Base-by-base conservation (phyloP, 805 yeast species). In the Isabelozyma gotoi region DNA sequence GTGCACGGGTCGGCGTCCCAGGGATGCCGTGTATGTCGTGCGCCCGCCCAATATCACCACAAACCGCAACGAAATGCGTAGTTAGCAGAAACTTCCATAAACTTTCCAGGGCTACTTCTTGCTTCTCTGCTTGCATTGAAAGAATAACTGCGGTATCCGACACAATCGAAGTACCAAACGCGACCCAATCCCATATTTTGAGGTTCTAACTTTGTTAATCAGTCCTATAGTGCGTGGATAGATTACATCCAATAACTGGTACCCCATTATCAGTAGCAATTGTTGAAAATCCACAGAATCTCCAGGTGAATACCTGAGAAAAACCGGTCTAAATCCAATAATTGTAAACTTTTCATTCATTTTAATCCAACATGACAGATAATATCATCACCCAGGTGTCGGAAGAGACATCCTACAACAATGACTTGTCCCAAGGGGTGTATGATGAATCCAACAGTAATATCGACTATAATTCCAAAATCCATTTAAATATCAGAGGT, bases 401-500 rank as follows among this genome's bases (percentile, higher is more conserved):
- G 7, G 79, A 77, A 38, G 72, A 63, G 16, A 16, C 51, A 5
- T 44, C 38, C 21, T 24, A 24, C 12, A 4, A 10, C 29, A 42
- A 50, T 11, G 65, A 40, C 54, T 66, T 49, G 40, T 57, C 51
- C 38, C 29, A 24, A 24, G 56, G 42, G 27, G 55, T 38, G 44
- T 50, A 58, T 34, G 61, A 59, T 8, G 67, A 62, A 20, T 42
- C 49, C 31, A 41, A 43, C 38, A 43, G 59, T 42, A 68, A 68
- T 44, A 76, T 78, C 36, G 84, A 80, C 52, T 78, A 72, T 53
- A 80, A 78, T 59, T 82, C 91, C 5, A 76, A 81, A 47, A 87
- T 92, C 43, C 83, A 80, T 57, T 73, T 92, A 66, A 83, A 88
- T 56, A 77, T 92, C 42, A 78, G 96, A 39, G 96, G 95, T 15